These are phyloP conservation scores for Paxillus rubicundulus DNA, from an alignment of 768 basidiomycete genomes.

Conservation along the genomic window DNA sequence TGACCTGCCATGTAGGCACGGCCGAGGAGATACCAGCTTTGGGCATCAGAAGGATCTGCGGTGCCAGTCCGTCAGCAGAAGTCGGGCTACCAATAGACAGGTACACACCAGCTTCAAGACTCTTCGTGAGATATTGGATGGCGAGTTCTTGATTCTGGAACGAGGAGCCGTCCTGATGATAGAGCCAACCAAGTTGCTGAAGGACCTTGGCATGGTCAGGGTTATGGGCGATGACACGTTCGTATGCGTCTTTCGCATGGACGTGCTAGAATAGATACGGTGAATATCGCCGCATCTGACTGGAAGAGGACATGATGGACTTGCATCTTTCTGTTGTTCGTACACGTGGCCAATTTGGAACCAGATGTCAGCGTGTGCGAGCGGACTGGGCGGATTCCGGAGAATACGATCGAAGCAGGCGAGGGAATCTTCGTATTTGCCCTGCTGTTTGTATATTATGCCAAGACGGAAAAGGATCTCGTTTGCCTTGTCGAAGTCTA, in stretches of 20 bases:
- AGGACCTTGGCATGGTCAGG: constrained; percentile 95
- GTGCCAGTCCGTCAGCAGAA: constrained; percentile 1
- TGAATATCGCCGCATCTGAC: constrained; percentile 8
- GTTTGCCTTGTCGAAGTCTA: constrained; percentile 97
- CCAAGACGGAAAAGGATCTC: constrained; percentile 98
- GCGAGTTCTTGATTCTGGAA: constrained; percentile 97
- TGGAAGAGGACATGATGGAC: constrained; percentile 21
- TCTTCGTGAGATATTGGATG: constrained; percentile 91
- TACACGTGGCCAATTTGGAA: constrained; percentile 99
- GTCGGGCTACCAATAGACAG: background rate
- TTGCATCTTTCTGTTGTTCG: constrained; percentile 94
- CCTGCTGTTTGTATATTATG: constrained; percentile 99
- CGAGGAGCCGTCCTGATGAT: constrained; percentile 90
- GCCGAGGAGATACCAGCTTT: constrained; percentile 98
- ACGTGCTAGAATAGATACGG: constrained; percentile 55
- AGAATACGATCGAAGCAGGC: constrained; percentile 96
- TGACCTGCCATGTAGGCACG: constrained; percentile 98
- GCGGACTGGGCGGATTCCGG: constrained; percentile 90
- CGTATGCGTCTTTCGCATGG: constrained; percentile 92
- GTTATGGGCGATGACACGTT: constrained; percentile 90
- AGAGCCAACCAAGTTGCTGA: constrained; percentile 97
- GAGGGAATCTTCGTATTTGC: constrained; percentile 86
- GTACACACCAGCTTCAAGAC: constrained; percentile 84
- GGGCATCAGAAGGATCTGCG: constrained; percentile 91
- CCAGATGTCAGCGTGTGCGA: constrained; percentile 98